phyloP scores from a whole-genome alignment of 371 early-diverging fungal species.

The Umbelopsis sp. region DNA sequence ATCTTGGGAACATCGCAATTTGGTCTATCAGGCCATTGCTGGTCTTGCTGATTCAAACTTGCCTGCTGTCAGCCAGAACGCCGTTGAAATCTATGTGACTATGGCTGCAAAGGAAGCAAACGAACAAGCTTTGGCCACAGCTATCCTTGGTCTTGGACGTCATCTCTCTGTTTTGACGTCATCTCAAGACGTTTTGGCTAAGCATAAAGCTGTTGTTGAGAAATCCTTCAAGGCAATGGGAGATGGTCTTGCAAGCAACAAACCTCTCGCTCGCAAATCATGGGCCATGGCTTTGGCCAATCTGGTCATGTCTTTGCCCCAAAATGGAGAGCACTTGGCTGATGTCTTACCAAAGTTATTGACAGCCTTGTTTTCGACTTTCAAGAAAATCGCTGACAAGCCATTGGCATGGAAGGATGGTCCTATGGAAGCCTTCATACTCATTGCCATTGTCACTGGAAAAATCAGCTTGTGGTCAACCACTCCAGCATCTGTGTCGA shows the following conservation, averaged over 20 bases:
- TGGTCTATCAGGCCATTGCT: constrained; percentile 60
- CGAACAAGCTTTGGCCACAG: constrained; percentile 68
- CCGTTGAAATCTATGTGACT: constrained; percentile 61
- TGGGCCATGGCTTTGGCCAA: constrained; percentile 59
- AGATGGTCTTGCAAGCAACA: constrained; percentile 61
- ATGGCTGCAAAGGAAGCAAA: constrained; percentile 80
- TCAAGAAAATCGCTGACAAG: constrained; percentile 66
- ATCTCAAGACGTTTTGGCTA: constrained; percentile 48
- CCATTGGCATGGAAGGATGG: constrained; percentile 70
- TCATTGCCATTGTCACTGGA: constrained; percentile 55
- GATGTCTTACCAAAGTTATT: constrained; percentile 46
- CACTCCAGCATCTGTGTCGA: constrained; percentile 33
- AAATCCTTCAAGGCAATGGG: constrained; percentile 52
- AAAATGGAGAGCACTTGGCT: constrained; percentile 29
- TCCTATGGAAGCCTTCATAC: constrained; percentile 77
- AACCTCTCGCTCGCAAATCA: constrained; percentile 59
- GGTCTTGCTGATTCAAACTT: constrained; percentile 52
- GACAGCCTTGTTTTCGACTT: constrained; percentile 54
- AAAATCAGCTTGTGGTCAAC: constrained; percentile 49
- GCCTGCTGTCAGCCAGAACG: constrained; percentile 63
- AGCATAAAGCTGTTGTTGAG: constrained; percentile 38
- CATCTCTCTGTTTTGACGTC: constrained; percentile 64
- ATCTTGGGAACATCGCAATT: constrained; percentile 68
- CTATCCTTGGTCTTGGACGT: constrained; percentile 64
- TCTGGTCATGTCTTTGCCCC: constrained; percentile 43